Percentiles rank a stretch among this genome's conserved stretches.
phyloP scores from a whole-genome alignment of 345 rosid genomes.

The Euphorbia peplus region DNA sequence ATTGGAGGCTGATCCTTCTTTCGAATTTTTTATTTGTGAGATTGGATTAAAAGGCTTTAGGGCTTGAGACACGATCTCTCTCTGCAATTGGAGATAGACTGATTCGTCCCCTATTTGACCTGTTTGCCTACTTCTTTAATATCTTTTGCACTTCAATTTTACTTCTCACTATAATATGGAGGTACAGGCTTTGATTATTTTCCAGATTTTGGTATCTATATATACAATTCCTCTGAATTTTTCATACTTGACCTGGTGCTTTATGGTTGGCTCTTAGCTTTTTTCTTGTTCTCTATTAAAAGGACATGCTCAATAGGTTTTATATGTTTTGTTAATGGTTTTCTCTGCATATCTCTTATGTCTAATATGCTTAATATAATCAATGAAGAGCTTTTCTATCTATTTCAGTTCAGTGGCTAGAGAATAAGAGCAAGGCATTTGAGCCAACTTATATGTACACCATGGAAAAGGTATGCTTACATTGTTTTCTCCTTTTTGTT shows the following conservation, averaged over 20 bases:
- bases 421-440: conserved; percentile 68
- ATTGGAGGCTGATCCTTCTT: not conserved
- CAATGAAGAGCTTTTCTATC: conserved; percentile 17
- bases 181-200: not conserved
- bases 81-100: not conserved
- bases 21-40: not conserved
- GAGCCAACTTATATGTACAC: conserved; percentile 91
- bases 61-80: not conserved
- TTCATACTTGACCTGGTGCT: too few relatives aligned
- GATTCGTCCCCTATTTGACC: not conserved
- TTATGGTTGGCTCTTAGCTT: not conserved
- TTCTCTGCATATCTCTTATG: not conserved
- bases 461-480: conserved; percentile 68
- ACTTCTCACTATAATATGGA: not conserved
- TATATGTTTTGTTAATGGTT: not conserved
- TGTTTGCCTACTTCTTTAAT: not conserved
- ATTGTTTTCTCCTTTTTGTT: conserved; percentile 4
- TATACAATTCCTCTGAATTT: not conserved
- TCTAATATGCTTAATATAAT: conserved; percentile 1
- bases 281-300: not conserved
- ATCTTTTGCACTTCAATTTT: not conserved
- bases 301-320: not conserved
- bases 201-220: not conserved
- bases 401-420: conserved; percentile 79
- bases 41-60: not conserved